Base-by-base conservation (phyloP, 306 rosid genomes). In the Citrullus mucosospermus region DNA sequence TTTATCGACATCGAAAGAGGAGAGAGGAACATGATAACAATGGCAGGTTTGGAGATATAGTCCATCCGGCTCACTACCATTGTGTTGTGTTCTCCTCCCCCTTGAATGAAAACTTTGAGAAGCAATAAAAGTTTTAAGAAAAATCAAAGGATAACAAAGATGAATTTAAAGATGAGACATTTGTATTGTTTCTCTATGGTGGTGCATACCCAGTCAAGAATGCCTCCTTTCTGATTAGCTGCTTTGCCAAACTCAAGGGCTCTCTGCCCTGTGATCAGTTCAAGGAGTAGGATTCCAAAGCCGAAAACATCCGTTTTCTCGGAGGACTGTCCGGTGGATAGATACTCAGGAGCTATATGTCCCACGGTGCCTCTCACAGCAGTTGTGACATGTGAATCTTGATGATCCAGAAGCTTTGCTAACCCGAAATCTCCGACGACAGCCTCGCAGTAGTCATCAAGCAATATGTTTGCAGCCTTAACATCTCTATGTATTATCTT, bases 271-370 rank as follows among this genome's bases (percentile, higher is more conserved):
- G 97, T 93, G 65, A 93, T 92, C 70, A 93, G 85, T 80, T 93
- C 98, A 79, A 93, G 98, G 30, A 93, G 93, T 55, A 93, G 85
- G 73, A 93, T 92, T 18, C 98, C 98, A 39, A 93, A 93, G 77
- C 98, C 98, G 32, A 93, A 93, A 15, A 93, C 98, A 68, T 93
- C 98, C 58, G 98, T 93, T 81, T 93, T 93, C 81, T 93, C 98
- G 2, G 98, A 93, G 15, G 98, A 93, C 73, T 93, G 98, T 30
- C 98, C 98, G 1, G 98, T 93, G 78, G 98, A 93, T 39, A 93
- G 96, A 84, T 93, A 93, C 66, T 93, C 98, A 0, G 98, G 98
- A 58, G 98, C 98, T 55, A 93, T 93, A 80, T 93, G 98, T 20
- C 98, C 98, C 59, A 92, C 97, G 0, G 98, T 93, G 53, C 98